Base-by-base conservation (phyloP, 1,139 yeast species). In the Ogataea hybrid region DNA sequence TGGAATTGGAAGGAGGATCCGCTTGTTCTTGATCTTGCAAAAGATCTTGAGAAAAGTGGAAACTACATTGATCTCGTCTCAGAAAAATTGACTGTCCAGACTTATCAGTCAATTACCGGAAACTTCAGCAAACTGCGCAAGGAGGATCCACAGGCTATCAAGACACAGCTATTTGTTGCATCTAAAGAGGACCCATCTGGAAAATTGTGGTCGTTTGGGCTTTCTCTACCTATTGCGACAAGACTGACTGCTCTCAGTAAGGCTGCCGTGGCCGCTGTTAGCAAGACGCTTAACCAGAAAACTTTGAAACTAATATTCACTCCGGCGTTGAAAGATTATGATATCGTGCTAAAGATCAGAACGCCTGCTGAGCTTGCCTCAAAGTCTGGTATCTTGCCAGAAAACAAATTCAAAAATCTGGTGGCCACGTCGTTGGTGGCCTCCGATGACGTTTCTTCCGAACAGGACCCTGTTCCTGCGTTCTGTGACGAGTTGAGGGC, bases 1-100 rank as follows among this genome's bases (percentile, higher is more conserved):
- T 94, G 98, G 98, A 90, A 92, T 62, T 92, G 98, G 98, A 82
- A 79, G 55, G 95, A 85, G 50, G 89, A 83, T 37, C 84, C 96
- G 2, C 66, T 92, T 49, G 75, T 90, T 43, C 67, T 92, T 51
- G 96, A 90, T 57, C 68, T 87, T 52, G 72, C 76, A 14, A 81
- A 79, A 44, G 72, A 73, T 21, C 47, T 50, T 25, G 57, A 52
- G 32, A 63, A 63, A 0, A 68, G 65, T 7, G 68, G 63, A 25
- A 66, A 63, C 25, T 65, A 70, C 39, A 58, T 68, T 22, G 69
- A 66, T 39, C 64, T 67, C 47, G 63, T 80, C 28, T 81, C 85
- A 27, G 92, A 85, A 49, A 77, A 73, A 47, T 69, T 88, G 54
- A 75, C 84, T 4, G 68, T 82, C 28, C 75, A 74, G 44, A 73